Evolutionary conservation across 192 early-diverging fungal genomes (phyloP).

Genomic region (Cetraspora pellucida): DNA sequence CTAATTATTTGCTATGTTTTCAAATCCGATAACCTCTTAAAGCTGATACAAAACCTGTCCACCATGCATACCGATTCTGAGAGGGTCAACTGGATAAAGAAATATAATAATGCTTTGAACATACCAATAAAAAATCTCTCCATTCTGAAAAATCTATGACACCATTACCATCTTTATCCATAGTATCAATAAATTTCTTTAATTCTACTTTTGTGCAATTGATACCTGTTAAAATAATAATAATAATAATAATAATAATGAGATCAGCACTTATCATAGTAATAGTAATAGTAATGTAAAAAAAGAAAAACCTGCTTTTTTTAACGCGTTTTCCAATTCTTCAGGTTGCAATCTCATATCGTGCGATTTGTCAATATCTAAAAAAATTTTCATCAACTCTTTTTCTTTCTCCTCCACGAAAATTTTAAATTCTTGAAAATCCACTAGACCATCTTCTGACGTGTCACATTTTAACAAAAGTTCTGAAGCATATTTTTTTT

Average conservation of each 20-base stretch:
- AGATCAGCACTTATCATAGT: too few relatives aligned
- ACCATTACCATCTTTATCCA: conserved; percentile 68
- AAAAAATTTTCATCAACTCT: conserved; percentile 64
- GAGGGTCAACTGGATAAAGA: too few relatives aligned
- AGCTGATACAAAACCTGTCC: too few relatives aligned
- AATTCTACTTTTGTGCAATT: conserved; percentile 61
- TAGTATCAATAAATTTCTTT: conserved; percentile 57
- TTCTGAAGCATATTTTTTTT: conserved; percentile 49
- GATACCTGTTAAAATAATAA: conserved; percentile 39
- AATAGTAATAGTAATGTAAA: too few relatives aligned
- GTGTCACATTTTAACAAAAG: conserved; percentile 46
- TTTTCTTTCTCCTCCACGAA: conserved; percentile 71
- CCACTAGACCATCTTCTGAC: conserved; percentile 38
- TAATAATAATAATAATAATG: too few relatives aligned
- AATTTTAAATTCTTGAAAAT: conserved; percentile 57
- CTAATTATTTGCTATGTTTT: too few relatives aligned
- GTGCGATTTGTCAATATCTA: conserved; percentile 62
- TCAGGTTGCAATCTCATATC: conserved; percentile 56
- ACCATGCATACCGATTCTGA: too few relatives aligned
- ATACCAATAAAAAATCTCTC: conserved; percentile 64
- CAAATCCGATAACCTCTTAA: too few relatives aligned
- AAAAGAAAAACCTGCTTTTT: conserved; percentile 47
- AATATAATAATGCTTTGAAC: neutral
- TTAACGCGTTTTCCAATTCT: conserved; percentile 59
- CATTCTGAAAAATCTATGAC: conserved; percentile 69